These are phyloP conservation scores for Thamnidium elegans DNA, from an alignment of 192 early-diverging fungal genomes.

Conservation along the genomic window DNA sequence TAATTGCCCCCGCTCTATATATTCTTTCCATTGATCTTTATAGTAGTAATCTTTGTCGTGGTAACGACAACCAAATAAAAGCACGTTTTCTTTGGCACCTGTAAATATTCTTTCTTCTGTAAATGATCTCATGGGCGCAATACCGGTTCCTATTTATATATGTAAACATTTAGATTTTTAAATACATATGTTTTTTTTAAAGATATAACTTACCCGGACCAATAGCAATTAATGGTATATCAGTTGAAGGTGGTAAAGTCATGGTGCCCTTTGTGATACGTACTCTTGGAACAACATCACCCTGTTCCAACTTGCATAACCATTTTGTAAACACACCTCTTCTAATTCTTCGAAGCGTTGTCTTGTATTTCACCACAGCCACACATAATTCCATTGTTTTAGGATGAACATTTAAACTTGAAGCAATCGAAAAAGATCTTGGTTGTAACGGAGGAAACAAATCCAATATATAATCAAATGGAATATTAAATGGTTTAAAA, in stretches of 20 bases:
- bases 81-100: slow-evolving; percentile 57
- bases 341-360: slow-evolving; percentile 67
- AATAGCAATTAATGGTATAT: slow-evolving; percentile 70
- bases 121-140: slow-evolving; percentile 89
- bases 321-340: slow-evolving; percentile 83
- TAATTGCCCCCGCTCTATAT: slow-evolving; percentile 49
- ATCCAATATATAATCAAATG: slow-evolving; percentile 80
- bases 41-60: slow-evolving; percentile 74
- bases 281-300: slow-evolving; percentile 37
- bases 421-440: slow-evolving; percentile 86
- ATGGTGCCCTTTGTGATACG: slow-evolving; percentile 66
- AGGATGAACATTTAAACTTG: slow-evolving; percentile 48
- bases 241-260: slow-evolving; percentile 52
- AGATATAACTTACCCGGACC: slow-evolving; percentile 61
- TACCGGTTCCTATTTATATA: slow-evolving; percentile 65
- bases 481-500: slow-evolving; percentile 71
- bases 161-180: neutral
- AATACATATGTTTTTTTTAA: slow-evolving; percentile 1
- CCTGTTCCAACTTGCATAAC: slow-evolving; percentile 51
- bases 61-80: slow-evolving; percentile 87
- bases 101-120: slow-evolving; percentile 52
- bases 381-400: slow-evolving; percentile 69
- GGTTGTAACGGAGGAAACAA: slow-evolving; percentile 78
- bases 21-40: slow-evolving; percentile 58
- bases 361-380: slow-evolving; percentile 85